Conservation (phyloP, 2,329 filamentous ascomycete species). For the Alternaria gansuensis region DNA sequence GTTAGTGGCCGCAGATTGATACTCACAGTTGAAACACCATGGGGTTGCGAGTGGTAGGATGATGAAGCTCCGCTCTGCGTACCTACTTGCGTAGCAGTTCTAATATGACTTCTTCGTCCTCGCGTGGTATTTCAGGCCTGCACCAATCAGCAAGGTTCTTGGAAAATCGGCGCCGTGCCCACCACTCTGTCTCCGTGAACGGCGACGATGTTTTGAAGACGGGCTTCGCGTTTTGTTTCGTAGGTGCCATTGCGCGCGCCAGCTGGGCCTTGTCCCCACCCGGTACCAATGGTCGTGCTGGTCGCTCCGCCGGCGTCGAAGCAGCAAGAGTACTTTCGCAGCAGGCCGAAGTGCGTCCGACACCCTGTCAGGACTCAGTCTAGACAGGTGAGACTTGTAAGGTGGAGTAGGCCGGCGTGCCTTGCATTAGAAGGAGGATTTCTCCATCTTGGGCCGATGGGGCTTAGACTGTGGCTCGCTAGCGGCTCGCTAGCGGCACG, state of each 20-base stretch:
- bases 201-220: slow-evolving; percentile 73
- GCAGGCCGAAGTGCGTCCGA: slow-evolving; percentile 17
- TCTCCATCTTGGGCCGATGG: slow-evolving; percentile 9
- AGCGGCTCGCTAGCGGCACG: slow-evolving; percentile 16
- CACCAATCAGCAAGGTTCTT: slow-evolving; percentile 16
- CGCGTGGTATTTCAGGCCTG: slow-evolving; percentile 68
- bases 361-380: neutral
- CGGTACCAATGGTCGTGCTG: neutral
- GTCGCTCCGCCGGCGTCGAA: neutral
- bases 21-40: neutral
- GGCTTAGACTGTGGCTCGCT: slow-evolving; percentile 14
- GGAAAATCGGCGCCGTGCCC: slow-evolving; percentile 24
- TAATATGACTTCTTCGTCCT: slow-evolving; percentile 70
- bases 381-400: slow-evolving; percentile 11
- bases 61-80: slow-evolving; percentile 12
- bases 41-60: neutral
- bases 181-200: slow-evolving; percentile 70
- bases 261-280: neutral
- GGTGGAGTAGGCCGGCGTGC: slow-evolving; percentile 21
- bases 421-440: slow-evolving; percentile 24
- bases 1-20: neutral
- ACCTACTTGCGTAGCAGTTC: slow-evolving; percentile 73
- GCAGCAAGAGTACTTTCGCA: slow-evolving; percentile 5
- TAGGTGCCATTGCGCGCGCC: slow-evolving; percentile 33
- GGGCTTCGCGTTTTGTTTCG: slow-evolving; percentile 56